Evolutionary conservation across 2,329 filamentous ascomycete genomes (phyloP).

Genomic region (Emergomyces orientalis): DNA sequence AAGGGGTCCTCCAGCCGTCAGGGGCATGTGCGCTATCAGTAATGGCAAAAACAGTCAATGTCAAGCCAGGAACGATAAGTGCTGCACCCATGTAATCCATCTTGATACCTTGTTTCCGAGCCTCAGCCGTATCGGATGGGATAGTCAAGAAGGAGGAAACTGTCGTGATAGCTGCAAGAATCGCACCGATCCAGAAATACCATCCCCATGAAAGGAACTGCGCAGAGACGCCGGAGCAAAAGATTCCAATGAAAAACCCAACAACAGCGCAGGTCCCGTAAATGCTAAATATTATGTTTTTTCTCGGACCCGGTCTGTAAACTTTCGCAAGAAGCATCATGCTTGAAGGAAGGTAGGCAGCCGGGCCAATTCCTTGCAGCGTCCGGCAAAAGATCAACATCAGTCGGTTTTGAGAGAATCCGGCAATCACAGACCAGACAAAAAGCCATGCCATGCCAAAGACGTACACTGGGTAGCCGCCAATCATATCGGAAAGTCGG

Average conservation of each 20-base stretch:
- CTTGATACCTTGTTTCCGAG: constrained; percentile 32
- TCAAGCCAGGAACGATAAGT: constrained; percentile 55
- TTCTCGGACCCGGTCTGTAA: constrained; percentile 59
- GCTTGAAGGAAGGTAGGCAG: constrained; percentile 60
- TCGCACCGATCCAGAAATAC: constrained; percentile 60
- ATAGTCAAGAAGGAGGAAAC: constrained; percentile 41
- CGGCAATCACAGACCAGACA: constrained; percentile 59
- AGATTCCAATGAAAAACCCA: constrained; percentile 49
- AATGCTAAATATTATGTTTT: constrained; percentile 56
- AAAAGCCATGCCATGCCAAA: constrained; percentile 55
- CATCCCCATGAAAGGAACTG: constrained; percentile 51
- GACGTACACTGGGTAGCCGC: constrained; percentile 55
- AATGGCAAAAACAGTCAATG: constrained; percentile 64
- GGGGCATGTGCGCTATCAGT: constrained; percentile 63
- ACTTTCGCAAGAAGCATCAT: constrained; percentile 56
- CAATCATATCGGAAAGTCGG: constrained; percentile 51
- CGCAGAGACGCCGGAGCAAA: constrained; percentile 52
- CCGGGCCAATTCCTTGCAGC: constrained; percentile 62
- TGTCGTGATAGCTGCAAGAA: constrained; percentile 41
- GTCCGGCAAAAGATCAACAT: constrained; percentile 68
- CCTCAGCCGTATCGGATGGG: constrained; percentile 39
- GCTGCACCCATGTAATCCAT: constrained; percentile 63
- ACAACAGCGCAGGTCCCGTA: constrained; percentile 47
- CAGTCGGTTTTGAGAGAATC: constrained; percentile 57
- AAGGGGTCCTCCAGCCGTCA: constrained; percentile 62